Percentiles rank a stretch among this genome's conserved stretches.
These are phyloP conservation scores for Strobilomyces confusus DNA, from an alignment of 768 basidiomycete species.

Conservation along the genomic window DNA sequence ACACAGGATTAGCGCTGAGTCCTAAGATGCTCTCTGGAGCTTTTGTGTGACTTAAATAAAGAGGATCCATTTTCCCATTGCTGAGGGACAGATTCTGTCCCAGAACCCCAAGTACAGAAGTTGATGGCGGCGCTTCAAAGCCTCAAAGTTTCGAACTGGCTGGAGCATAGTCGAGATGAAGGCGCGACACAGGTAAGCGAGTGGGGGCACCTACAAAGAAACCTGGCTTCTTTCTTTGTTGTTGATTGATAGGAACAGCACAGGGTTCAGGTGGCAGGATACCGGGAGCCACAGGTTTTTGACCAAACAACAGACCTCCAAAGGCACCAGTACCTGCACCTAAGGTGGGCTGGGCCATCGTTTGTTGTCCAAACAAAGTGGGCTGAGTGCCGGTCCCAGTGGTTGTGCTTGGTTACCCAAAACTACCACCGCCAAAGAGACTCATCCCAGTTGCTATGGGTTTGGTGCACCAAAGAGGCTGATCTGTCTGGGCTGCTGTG, in stretches of 20 bases:
- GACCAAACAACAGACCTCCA: constrained; percentile 45
- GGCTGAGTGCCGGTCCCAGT: constrained; percentile 29
- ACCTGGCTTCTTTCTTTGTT: constrained; percentile 69
- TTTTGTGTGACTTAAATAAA: constrained; percentile 51
- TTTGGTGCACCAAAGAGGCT: constrained; percentile 29
- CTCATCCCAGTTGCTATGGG: constrained; percentile 31
- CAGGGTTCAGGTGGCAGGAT: constrained; percentile 70
- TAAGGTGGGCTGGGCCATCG: constrained; percentile 35
- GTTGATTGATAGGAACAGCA: constrained; percentile 53
- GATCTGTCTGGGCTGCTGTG: constrained; percentile 35
- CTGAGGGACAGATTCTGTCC: constrained; percentile 43
- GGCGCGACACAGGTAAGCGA: constrained; percentile 61
- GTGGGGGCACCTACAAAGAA: constrained; percentile 76
- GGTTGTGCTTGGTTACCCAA: constrained; percentile 39
- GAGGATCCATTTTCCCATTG: constrained; percentile 51
- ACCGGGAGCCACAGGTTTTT: constrained; percentile 47
- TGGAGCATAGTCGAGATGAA: constrained; percentile 63
- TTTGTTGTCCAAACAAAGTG: constrained; percentile 49
- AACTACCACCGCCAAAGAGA: constrained; percentile 50
- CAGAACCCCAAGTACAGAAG: constrained; percentile 32
- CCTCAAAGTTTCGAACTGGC: constrained; percentile 66
- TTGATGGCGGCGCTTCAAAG: constrained; percentile 45
- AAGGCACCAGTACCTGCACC: constrained; percentile 32
- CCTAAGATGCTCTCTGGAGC: constrained; percentile 60
- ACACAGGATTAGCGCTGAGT: constrained; percentile 52